Conservation (phyloP, 805 yeast species). For the Saccharomycopsis oosterbeekiorum region DNA sequence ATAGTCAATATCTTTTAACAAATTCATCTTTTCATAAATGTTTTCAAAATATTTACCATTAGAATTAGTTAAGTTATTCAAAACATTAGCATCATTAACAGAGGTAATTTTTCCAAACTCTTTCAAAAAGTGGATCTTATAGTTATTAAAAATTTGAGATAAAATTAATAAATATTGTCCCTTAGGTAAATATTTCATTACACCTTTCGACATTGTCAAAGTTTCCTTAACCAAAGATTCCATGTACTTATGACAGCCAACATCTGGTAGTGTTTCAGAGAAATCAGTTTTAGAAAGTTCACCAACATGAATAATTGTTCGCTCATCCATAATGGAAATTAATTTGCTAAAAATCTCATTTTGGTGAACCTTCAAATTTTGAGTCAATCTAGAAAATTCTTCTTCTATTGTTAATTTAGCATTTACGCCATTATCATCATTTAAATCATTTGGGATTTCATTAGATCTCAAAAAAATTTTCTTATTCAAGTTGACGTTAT, state of each 20-base stretch:
- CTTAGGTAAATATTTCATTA: slow-evolving; percentile 47
- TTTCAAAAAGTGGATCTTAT: slow-evolving; percentile 45
- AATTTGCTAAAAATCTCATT: slow-evolving; percentile 53
- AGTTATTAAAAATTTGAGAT: slow-evolving; percentile 36
- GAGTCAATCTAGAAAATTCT: slow-evolving; percentile 32
- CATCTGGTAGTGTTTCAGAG: slow-evolving; percentile 32
- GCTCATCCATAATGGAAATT: slow-evolving; percentile 61
- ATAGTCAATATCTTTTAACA: slow-evolving; percentile 52
- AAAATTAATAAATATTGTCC: slow-evolving; percentile 32
- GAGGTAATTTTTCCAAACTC: slow-evolving; percentile 36
- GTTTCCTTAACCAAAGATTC: slow-evolving; percentile 58
- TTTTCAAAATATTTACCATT: slow-evolving; percentile 33
- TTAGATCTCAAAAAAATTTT: slow-evolving; percentile 6
- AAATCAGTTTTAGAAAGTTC: slow-evolving; percentile 40
- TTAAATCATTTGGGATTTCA: slow-evolving; percentile 8
- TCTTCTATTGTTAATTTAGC: slow-evolving; percentile 23
- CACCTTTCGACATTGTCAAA: slow-evolving; percentile 48
- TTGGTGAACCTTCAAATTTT: slow-evolving; percentile 48
- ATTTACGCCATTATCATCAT: slow-evolving; percentile 10
- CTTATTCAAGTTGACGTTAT: slow-evolving; percentile 7
- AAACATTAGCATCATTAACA: slow-evolving; percentile 14
- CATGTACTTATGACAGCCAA: slow-evolving; percentile 51
- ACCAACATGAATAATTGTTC: slow-evolving; percentile 42
- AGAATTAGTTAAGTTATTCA: neutral
- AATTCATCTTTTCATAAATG: slow-evolving; percentile 41